Percentiles rank a stretch among this genome's conserved stretches.
Evolutionary conservation across 202 grass and related monocot species (phyloP).

Genomic region (Musa balbisiana): DNA sequence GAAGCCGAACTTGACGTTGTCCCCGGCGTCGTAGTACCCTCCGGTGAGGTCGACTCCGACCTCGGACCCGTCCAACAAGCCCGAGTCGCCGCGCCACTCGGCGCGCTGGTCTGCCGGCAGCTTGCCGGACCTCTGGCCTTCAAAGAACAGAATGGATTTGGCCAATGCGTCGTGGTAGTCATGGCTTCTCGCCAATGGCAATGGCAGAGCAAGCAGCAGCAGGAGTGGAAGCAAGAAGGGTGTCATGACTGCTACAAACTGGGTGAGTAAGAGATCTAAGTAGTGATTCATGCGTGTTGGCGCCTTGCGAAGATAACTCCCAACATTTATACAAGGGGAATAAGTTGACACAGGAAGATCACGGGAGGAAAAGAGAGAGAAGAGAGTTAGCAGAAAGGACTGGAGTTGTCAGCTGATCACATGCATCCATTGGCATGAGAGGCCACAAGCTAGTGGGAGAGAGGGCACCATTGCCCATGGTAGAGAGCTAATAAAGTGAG

Average conservation of each 20-base stretch:
- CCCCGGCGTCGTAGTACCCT: slow-evolving; percentile 88
- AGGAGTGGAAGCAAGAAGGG: neutral
- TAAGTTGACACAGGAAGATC: neutral
- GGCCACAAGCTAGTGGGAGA: neutral
- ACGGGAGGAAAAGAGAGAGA: neutral
- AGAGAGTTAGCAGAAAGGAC: neutral
- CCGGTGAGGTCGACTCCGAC: slow-evolving; percentile 68
- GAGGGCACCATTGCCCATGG: neutral
- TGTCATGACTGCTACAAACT: neutral
- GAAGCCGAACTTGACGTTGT: slow-evolving; percentile 95
- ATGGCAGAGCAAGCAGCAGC: neutral
- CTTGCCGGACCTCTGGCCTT: slow-evolving; percentile 45
- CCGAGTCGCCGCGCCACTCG: slow-evolving; percentile 61
- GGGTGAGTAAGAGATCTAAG: neutral
- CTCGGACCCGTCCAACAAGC: slow-evolving; percentile 35
- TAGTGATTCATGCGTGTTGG: neutral
- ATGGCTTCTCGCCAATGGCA: neutral
- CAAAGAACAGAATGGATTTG: slow-evolving; percentile 59
- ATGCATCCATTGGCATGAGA: slow-evolving; percentile 9
- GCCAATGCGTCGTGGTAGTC: slow-evolving; percentile 49
- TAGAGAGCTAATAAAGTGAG: neutral
- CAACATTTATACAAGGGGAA: neutral
- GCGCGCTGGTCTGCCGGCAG: slow-evolving; percentile 44
- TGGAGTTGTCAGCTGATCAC: slow-evolving; percentile 7
- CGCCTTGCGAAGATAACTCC: neutral